Evolutionary conservation across 495 filamentous ascomycete genomes (phyloP).

Genomic region (Parathielavia hyrcaniae): DNA sequence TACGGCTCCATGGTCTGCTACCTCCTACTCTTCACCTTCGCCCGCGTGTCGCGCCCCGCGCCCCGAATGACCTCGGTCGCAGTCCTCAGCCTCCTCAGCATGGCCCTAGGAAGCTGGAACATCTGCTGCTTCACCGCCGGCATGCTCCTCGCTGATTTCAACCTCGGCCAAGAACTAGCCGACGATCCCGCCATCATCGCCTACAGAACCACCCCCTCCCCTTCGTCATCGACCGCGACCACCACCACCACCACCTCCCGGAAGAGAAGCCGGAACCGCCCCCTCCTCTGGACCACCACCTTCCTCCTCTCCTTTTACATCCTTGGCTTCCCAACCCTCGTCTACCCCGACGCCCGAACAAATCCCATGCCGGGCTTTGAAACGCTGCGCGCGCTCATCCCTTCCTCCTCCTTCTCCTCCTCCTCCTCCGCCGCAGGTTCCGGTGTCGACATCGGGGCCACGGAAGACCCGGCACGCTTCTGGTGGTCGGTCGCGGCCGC

Average conservation of each 20-base stretch:
- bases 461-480: slow-evolving; percentile 7
- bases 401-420: too few relatives aligned
- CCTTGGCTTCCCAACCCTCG: slow-evolving; percentile 4
- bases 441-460: not conserved
- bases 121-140: slow-evolving; percentile 10
- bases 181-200: not conserved
- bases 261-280: not conserved
- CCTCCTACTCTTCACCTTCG: slow-evolving; percentile 1
- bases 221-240: too few relatives aligned
- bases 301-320: not conserved
- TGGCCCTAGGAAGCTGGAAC: slow-evolving; percentile 13
- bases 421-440: too few relatives aligned
- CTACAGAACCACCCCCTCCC: not conserved
- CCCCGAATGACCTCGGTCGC: not conserved
- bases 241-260: too few relatives aligned
- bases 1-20: slow-evolving; percentile 37
- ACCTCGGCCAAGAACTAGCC: slow-evolving; percentile 3
- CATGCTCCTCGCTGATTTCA: slow-evolving; percentile 15
- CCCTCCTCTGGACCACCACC: not conserved
- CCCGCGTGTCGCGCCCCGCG: not conserved
- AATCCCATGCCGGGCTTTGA: slow-evolving; percentile 4
- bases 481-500: not conserved
- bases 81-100: not conserved
- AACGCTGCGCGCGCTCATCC: slow-evolving; percentile 3
- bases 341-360: not conserved